Evolutionary conservation across 371 early-diverging fungal species (phyloP).

Genomic region (Mortierella sp.): DNA sequence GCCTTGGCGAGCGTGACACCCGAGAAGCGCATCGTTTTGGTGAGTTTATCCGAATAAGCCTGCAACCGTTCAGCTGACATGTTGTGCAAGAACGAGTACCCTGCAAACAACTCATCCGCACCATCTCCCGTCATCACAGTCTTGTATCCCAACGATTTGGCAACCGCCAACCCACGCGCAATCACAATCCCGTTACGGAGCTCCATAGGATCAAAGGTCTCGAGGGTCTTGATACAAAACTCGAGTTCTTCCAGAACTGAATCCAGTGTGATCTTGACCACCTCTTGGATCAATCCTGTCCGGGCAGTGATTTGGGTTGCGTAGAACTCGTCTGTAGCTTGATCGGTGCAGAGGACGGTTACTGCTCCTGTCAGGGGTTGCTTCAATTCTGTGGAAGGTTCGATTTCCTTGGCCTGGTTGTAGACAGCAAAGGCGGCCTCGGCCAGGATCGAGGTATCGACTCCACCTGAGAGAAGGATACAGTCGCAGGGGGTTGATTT

Average conservation of each 20-base stretch:
- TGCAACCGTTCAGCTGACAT: constrained; percentile 60
- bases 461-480: constrained; percentile 70
- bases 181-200: constrained; percentile 69
- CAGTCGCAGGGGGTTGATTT: constrained; percentile 61
- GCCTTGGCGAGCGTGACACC: constrained; percentile 59
- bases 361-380: constrained; percentile 32
- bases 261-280: constrained; percentile 58
- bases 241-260: constrained; percentile 53
- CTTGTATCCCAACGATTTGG: constrained; percentile 61
- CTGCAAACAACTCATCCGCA: constrained; percentile 76
- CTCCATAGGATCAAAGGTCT: constrained; percentile 75
- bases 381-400: constrained; percentile 3
- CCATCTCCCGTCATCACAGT: constrained; percentile 76
- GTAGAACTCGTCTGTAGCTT: constrained; percentile 64
- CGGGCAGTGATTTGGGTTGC: constrained; percentile 60
- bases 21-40: constrained; percentile 63
- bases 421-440: constrained; percentile 58
- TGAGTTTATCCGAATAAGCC: constrained; percentile 60
- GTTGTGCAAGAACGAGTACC: constrained; percentile 67
- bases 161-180: constrained; percentile 60
- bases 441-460: constrained; percentile 71
- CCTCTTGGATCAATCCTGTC: constrained; percentile 56
- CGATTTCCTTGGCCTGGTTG: constrained; percentile 16
- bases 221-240: constrained; percentile 61
- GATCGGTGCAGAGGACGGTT: constrained; percentile 58